Percentiles rank a stretch among this genome's conserved stretches.
These are phyloP conservation scores for Chamaecrista fasciculata DNA, from an alignment of 306 rosid genomes.

Conservation along the genomic window DNA sequence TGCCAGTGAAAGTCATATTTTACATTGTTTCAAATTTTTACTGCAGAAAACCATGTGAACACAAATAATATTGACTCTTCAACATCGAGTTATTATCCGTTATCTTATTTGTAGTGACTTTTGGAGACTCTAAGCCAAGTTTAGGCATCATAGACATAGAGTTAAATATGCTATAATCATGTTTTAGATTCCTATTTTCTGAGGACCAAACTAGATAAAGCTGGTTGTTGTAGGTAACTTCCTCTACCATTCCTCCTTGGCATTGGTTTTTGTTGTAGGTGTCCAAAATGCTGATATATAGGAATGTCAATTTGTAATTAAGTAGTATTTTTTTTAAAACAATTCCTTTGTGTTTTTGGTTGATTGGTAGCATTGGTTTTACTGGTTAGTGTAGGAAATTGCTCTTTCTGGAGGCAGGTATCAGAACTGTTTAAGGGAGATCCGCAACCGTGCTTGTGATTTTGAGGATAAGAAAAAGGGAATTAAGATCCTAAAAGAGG, in stretches of 20 bases:
- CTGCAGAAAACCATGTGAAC: no score
- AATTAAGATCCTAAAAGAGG: conserved; percentile 64
- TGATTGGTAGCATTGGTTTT: conserved; percentile 48
- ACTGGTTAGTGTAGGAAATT: conserved; percentile 83
- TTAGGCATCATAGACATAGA: not conserved
- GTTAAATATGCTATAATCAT: not conserved
- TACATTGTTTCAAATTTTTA: no score
- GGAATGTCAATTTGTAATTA: not conserved
- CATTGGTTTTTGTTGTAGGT: conserved; percentile 15
- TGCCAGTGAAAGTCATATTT: no score
- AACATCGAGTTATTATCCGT: no score
- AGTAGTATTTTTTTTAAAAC: not conserved
- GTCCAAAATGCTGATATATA: not conserved
- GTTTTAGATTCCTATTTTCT: not conserved
- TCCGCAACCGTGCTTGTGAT: conserved; percentile 77
- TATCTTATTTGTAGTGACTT: no score
- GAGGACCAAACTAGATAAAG: not conserved
- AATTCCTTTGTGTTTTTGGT: conserved; percentile 12
- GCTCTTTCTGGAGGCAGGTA: conserved; percentile 90
- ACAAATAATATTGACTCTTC: no score
- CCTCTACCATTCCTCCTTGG: not conserved
- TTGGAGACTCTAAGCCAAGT: not conserved
- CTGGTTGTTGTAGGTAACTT: not conserved
- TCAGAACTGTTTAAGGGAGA: conserved; percentile 85
- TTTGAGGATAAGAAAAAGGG: conserved; percentile 81